Conservation (phyloP, 768 basidiomycete species). For the Macrolepiota fuliginosa region DNA sequence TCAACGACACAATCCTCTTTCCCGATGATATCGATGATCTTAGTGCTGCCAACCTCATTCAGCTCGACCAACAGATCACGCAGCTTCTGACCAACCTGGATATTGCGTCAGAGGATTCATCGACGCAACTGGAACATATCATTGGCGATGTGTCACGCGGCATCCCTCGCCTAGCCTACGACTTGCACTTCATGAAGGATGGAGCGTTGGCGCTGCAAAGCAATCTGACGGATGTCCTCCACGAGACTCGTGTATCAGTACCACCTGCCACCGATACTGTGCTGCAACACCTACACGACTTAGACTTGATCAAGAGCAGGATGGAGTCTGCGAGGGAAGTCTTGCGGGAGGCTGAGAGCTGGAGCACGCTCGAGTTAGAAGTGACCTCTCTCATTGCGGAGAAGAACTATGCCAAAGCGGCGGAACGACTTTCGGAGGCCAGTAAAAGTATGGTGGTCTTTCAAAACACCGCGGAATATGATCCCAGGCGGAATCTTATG, state of each 20-base stretch:
- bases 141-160: conserved; percentile 93
- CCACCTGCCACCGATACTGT: conserved; percentile 60
- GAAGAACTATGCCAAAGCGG: conserved; percentile 81
- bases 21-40: conserved; percentile 29
- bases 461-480: conserved; percentile 89
- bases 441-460: conserved; percentile 88
- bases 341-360: conserved; percentile 91
- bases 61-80: conserved; percentile 72
- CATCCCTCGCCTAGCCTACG: conserved; percentile 89
- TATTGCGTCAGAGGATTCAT: conserved; percentile 86
- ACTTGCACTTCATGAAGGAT: conserved; percentile 97
- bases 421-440: conserved; percentile 89
- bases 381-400: conserved; percentile 82
- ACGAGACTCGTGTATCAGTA: conserved; percentile 47
- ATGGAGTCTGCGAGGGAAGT: conserved; percentile 93
- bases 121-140: conserved; percentile 77
- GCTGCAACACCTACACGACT: conserved; percentile 71
- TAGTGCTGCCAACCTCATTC: conserved; percentile 39
- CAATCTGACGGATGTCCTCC: conserved; percentile 60
- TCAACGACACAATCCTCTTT: conserved; percentile 57
- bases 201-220: conserved; percentile 76
- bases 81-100: conserved; percentile 79
- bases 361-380: conserved; percentile 94
- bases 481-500: conserved; percentile 80
- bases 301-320: conserved; percentile 79